Conservation (phyloP, 768 basidiomycete species). For the Calocybe gangraenosa region DNA sequence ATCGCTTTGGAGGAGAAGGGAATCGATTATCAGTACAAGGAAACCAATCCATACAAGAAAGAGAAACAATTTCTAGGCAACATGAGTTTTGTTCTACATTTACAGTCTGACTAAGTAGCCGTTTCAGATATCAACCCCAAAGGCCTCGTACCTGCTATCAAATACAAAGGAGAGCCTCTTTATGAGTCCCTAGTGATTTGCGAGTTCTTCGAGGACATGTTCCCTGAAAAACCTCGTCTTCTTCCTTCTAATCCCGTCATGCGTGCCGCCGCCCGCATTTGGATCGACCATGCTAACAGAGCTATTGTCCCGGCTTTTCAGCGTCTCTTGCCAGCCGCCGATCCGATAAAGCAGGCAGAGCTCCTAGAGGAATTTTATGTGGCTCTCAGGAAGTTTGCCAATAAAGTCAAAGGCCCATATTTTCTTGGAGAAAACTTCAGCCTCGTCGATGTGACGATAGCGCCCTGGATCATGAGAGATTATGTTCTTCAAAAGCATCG, state of each 20-base stretch:
- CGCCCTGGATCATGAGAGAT: slow-evolving; percentile 50
- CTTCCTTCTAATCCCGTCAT: slow-evolving; percentile 48
- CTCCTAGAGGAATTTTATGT: slow-evolving; percentile 24
- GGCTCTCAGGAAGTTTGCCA: slow-evolving; percentile 27
- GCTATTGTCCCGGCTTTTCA: slow-evolving; percentile 47
- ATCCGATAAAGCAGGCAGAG: slow-evolving; percentile 27
- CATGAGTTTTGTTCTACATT: slow-evolving; percentile 3
- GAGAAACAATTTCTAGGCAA: slow-evolving; percentile 50
- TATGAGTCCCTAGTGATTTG: slow-evolving; percentile 63
- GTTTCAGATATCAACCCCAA: slow-evolving; percentile 55
- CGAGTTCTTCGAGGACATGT: slow-evolving; percentile 67
- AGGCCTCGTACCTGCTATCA: slow-evolving; percentile 58
- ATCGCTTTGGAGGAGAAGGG: slow-evolving; percentile 62
- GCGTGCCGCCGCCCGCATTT: slow-evolving; percentile 50
- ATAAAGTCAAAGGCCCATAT: slow-evolving; percentile 42
- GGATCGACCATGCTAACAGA: slow-evolving; percentile 55
- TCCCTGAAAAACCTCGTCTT: slow-evolving; percentile 40
- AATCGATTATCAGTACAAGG: slow-evolving; percentile 64
- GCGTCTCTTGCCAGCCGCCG: slow-evolving; percentile 36
- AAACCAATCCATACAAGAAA: slow-evolving; percentile 71
- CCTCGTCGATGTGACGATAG: slow-evolving; percentile 49
- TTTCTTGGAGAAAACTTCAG: slow-evolving; percentile 53
- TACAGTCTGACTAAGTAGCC: neutral
- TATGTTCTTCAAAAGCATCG: slow-evolving; percentile 46
- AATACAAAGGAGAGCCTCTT: slow-evolving; percentile 51